Base-by-base conservation (phyloP, 192 early-diverging fungal genomes). In the Rhizophagus clarus region DNA sequence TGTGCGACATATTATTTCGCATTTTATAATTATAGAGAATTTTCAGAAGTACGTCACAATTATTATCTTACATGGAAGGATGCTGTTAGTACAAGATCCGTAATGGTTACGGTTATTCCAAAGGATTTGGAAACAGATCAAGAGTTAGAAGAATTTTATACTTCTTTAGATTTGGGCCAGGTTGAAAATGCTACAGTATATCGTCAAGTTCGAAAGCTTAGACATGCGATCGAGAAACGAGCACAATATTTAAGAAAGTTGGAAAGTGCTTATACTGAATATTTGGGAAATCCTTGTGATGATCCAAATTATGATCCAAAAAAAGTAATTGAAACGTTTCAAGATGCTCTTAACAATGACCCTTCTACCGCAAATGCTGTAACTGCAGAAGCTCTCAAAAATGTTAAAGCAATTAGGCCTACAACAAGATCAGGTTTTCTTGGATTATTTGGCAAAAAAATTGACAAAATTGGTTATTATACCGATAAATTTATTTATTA, bases 101-200 rank as follows among this genome's bases (percentile, higher is more conserved):
- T 95, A 17, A 90, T 95, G 88, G 86, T 95, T 7, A 89, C 90
- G 0, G 90, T 89, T 4, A 85, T 95, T 34, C 94, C 94, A 5
- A 71, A 88, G 0, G 82, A 84, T n/a, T 81, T 93, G 26, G 89
- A 92, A 49, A 79, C 83, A 1, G 88, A 91, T 62, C 28, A 64
- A 12, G 82, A 81, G 17, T 84, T 95, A 62, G 88, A 91, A 63
- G 88, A 90, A 63, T 95, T 90, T 83, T 95, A 91, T 79, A 88
- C 91, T 24, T 79, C 81, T 0, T 32, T 94, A 11, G 86, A 87
- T 26, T 82, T 90, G 34, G 94, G 94, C 26, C 77, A 75, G 3
- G 91, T 95, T 11, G 91, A 95, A 76, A 86, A 81, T 32, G 92
- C 91, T 0, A 88, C 91, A 49, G 89, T 94, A 14, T 85, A 82